Base-by-base conservation (phyloP, 1,284 basidiomycete genomes). In the Ceratobasidium theobromae region DNA sequence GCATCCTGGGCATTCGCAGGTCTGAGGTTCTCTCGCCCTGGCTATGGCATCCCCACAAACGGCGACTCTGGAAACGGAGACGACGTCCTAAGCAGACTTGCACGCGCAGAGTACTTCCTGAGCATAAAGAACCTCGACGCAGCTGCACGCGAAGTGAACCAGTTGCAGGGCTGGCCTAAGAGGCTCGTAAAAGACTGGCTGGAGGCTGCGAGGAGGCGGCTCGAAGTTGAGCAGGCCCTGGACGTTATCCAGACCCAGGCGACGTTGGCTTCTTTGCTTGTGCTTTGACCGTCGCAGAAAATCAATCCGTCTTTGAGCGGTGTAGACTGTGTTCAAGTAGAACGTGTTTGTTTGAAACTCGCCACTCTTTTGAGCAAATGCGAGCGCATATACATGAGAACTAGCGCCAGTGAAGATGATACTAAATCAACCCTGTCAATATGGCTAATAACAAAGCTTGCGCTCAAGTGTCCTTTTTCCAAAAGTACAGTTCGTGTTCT, bases 141-240 rank as follows among this genome's bases (percentile, higher is more conserved):
- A 69, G 96, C 97, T 12, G 80, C 95, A 35, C 81, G 96, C 65
- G 95, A 98, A 78, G 79, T 98, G 48, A 99, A 99, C 77, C 88
- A 92, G 76, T 79, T 99, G 68, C 84, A 81, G 49, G 94, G 95
- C 0, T 91, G 93, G 73, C 89, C 95, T 1, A 93, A 89, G 75
- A 79, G 86, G 64, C 77, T 99, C 65, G 80, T 96, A 65, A 79
- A 82, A 45, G 97, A 99, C 77, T 99, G 97, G 96, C 79, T 99
- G 66, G 86, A 88, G 70, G 95, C 94, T 72, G 94, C 94, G 18
- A 82, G 97, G 72, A 84, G 85, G 75, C 84, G 94, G 74, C 78
- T 99, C 71, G 94, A 98, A 78, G 93, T 97, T 48, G 83, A 94
- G 75, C 96, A 98, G 78, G 93, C 95, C 45, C 78, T 99, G 71